phyloP scores from a whole-genome alignment of 2,329 filamentous ascomycete species.

The Chaetothyriales sp. region DNA sequence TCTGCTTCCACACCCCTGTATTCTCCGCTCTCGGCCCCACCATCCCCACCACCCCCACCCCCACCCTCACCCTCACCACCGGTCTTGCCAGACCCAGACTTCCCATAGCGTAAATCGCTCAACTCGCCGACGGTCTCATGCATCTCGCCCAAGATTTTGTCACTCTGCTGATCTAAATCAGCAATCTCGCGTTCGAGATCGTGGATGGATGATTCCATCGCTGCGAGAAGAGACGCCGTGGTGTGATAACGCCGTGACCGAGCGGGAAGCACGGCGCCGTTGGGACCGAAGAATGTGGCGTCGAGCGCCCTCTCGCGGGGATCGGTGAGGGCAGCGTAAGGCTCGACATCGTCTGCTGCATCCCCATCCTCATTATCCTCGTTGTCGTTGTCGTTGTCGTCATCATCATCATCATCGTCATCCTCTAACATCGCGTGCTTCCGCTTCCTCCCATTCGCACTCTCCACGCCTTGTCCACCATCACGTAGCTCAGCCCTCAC shows the following conservation, averaged over 20 bases:
- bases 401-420: slow-evolving; percentile 1
- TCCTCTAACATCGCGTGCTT: slow-evolving; percentile 3
- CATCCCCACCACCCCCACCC: too few species aligned
- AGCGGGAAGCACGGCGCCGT: slow-evolving; percentile 2
- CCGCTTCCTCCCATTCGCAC: slow-evolving; percentile 10
- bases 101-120: slow-evolving; percentile 72
- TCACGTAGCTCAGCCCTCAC: slow-evolving; percentile 22
- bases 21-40: slow-evolving; percentile 1
- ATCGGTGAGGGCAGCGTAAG: background rate
- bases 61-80: too few species aligned
- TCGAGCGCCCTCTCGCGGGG: slow-evolving; percentile 3
- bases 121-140: slow-evolving; percentile 55
- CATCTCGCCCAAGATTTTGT: slow-evolving; percentile 46
- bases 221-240: slow-evolving; percentile 50
- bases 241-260: slow-evolving; percentile 37
- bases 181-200: slow-evolving; percentile 57
- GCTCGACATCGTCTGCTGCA: slow-evolving; percentile 1
- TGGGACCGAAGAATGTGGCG: slow-evolving; percentile 5
- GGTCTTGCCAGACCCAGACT: too few species aligned
- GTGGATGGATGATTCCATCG: slow-evolving; percentile 52
- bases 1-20: slow-evolving; percentile 2
- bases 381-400: slow-evolving; percentile 1
- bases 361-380: background rate
- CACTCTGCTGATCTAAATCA: slow-evolving; percentile 51
- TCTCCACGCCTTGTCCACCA: slow-evolving; percentile 22